Evolutionary conservation across 2,329 filamentous ascomycete species (phyloP).

Genomic region (Fusarium mangiferae): DNA sequence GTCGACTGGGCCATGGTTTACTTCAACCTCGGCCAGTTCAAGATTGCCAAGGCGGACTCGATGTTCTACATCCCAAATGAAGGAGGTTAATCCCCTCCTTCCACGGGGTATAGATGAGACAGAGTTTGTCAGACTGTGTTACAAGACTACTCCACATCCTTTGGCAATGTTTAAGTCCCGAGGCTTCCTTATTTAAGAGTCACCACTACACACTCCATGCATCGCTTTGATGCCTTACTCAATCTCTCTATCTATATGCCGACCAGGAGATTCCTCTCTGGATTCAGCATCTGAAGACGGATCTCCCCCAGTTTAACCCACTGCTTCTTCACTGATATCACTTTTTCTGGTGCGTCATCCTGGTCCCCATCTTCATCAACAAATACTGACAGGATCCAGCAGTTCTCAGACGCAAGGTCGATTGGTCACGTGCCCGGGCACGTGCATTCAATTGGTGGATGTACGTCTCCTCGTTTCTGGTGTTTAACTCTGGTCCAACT

Average conservation of each 20-base stretch:
- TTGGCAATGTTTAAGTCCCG: neutral
- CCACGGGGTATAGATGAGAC: neutral
- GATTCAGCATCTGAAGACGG: neutral
- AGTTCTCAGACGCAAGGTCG: neutral
- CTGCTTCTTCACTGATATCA: neutral
- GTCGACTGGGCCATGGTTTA: neutral
- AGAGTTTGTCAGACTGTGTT: neutral
- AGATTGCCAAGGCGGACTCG: neutral
- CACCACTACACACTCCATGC: neutral
- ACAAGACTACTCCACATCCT: neutral
- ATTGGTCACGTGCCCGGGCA: neutral
- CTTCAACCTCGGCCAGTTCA: neutral
- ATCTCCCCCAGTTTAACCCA: neutral
- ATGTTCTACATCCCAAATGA: neutral
- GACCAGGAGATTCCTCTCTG: neutral
- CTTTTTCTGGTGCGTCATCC: neutral
- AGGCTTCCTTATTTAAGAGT: neutral
- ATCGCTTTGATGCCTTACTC: neutral
- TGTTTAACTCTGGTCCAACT: neutral
- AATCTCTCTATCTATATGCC: neutral
- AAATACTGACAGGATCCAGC: fast-evolving
- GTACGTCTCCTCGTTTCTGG: neutral
- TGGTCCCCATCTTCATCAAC: neutral
- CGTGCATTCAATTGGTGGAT: neutral
- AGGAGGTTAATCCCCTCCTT: neutral